Percentiles rank a stretch among this genome's conserved stretches.
Conservation (phyloP, 371 early-diverging fungal genomes). For the Dichotomocladium elegans region DNA sequence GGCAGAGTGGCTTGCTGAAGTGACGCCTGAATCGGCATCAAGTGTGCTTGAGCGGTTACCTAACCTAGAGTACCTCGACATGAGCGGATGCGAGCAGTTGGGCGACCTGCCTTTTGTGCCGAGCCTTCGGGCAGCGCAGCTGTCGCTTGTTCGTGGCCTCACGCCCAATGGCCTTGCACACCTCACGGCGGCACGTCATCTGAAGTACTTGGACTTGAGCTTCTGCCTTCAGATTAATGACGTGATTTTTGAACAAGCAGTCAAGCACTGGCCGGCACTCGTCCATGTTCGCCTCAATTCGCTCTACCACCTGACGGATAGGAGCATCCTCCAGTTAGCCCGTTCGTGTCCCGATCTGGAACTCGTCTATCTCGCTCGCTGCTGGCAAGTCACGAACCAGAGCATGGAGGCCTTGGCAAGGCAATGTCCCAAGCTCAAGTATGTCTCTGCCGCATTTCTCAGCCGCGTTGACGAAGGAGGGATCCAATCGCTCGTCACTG, state of each 20-base stretch:
- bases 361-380: conserved; percentile 31
- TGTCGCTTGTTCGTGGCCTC: conserved; percentile 8
- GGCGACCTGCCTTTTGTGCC: conserved; percentile 3
- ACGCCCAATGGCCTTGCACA: background rate
- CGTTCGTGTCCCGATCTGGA: conserved; percentile 23
- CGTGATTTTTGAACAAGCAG: conserved; percentile 2
- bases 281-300: conserved; percentile 34
- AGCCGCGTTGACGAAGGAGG: conserved; percentile 26
- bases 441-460: conserved; percentile 31
- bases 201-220: conserved; percentile 21
- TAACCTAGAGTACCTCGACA: conserved; percentile 21
- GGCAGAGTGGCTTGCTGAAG: conserved; percentile 31
- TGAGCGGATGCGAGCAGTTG: conserved; percentile 32
- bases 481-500: conserved; percentile 12
- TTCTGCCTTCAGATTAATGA: conserved; percentile 13
- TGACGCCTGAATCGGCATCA: conserved; percentile 15
- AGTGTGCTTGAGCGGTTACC: conserved; percentile 12
- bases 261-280: conserved; percentile 15
- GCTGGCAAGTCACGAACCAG: conserved; percentile 34
- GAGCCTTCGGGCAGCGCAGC: background rate
- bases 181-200: background rate
- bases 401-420: conserved; percentile 10
- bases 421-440: conserved; percentile 15
- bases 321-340: conserved; percentile 13
- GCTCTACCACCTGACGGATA: conserved; percentile 25